Percentiles rank a stretch among this genome's conserved stretches.
Conservation (phyloP, 306 rosid genomes). For the Gastrolobium bilobum region DNA sequence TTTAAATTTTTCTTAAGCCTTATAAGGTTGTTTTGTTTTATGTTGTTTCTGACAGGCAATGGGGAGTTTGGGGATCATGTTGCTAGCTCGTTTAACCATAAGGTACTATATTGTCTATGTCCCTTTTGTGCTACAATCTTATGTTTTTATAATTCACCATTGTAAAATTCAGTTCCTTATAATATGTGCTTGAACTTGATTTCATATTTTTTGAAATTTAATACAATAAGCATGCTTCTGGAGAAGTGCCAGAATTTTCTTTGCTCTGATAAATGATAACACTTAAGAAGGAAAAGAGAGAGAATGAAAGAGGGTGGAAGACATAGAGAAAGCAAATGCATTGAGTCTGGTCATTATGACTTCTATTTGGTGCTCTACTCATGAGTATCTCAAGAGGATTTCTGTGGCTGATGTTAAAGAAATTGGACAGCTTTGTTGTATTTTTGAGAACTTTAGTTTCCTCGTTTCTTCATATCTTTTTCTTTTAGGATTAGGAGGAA, state of each 20-base stretch:
- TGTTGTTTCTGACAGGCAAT: slow-evolving; percentile 57
- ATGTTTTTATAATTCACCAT: slow-evolving; percentile 7
- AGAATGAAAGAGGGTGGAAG: background rate
- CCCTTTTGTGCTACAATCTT: slow-evolving; percentile 35
- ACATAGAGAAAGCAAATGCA: slow-evolving; percentile 15
- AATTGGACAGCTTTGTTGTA: background rate
- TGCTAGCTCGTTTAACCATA: slow-evolving; percentile 43
- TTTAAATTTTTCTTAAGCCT: background rate
- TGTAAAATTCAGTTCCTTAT: slow-evolving; percentile 28
- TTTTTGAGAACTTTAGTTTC: slow-evolving; percentile 13
- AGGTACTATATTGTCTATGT: slow-evolving; percentile 50
- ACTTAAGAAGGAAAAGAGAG: background rate
- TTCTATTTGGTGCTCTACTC: slow-evolving; percentile 12
- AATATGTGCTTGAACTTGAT: background rate
- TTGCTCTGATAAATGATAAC: background rate
- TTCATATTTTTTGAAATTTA: slow-evolving; percentile 10
- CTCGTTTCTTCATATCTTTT: background rate
- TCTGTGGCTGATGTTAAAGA: slow-evolving; percentile 13
- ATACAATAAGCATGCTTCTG: slow-evolving; percentile 3
- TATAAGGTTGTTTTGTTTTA: slow-evolving; percentile 35
- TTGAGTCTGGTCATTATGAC: background rate
- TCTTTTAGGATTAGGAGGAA: slow-evolving; percentile 16
- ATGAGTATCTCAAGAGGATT: background rate
- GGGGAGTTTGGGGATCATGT: slow-evolving; percentile 50
- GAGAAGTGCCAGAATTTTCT: slow-evolving; percentile 8